These are phyloP conservation scores for Cercospora citrullina DNA, from an alignment of 2,329 filamentous ascomycete species.

Conservation along the genomic window DNA sequence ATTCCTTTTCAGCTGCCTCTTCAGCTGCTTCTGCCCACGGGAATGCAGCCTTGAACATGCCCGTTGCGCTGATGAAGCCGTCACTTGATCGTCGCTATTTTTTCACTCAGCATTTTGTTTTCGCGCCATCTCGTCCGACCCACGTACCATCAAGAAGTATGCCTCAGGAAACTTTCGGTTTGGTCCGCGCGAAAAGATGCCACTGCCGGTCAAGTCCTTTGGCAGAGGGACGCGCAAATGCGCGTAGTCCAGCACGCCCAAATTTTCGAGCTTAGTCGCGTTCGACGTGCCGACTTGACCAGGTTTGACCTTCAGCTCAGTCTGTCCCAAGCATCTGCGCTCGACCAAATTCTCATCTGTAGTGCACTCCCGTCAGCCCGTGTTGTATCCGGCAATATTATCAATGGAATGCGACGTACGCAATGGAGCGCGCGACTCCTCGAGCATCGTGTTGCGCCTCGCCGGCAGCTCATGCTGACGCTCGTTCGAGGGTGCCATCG, in stretches of 20 bases:
- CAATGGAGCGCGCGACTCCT: conserved; percentile 59
- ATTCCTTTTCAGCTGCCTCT: conserved; percentile 74
- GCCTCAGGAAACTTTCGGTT: conserved; percentile 69
- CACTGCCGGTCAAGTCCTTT: conserved; percentile 80
- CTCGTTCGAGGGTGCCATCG: conserved; percentile 10
- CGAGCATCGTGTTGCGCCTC: conserved; percentile 66
- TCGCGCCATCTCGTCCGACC: conserved; percentile 14
- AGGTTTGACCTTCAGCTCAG: conserved; percentile 81
- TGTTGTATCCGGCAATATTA: neutral
- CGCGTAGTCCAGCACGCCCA: conserved; percentile 91
- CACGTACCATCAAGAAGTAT: conserved; percentile 81
- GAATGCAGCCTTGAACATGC: conserved; percentile 91
- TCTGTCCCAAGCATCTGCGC: conserved; percentile 87
- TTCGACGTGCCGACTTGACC: conserved; percentile 68
- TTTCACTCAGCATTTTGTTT: neutral
- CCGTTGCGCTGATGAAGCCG: conserved; percentile 80
- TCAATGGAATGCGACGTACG: conserved; percentile 54
- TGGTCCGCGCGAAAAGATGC: conserved; percentile 79
- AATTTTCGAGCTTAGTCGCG: conserved; percentile 69
- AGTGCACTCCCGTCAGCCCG: conserved; percentile 20
- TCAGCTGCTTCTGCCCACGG: conserved; percentile 67
- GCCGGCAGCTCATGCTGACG: conserved; percentile 51
- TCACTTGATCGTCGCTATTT: conserved; percentile 73
- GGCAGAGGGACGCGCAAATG: conserved; percentile 91
- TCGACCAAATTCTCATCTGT: conserved; percentile 64